Evolutionary conservation across 2,329 filamentous ascomycete species (phyloP), one percentile per base, ranked within the genome.

Genomic region (Didymella pomorum): DNA sequence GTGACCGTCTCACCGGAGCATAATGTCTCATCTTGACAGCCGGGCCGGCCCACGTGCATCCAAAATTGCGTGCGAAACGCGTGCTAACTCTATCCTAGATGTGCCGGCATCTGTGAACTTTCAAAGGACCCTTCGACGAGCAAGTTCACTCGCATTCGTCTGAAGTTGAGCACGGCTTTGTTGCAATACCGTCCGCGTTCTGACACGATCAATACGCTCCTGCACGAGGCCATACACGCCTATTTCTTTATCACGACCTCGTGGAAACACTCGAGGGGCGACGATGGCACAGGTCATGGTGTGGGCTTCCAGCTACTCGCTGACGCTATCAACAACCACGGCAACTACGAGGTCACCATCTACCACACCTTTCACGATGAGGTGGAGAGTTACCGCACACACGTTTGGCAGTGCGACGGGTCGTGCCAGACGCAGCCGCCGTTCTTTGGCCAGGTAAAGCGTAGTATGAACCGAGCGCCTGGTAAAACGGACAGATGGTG

Each of bases 241-340:
- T 81, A 80, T 61, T 80, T 81, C 69, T 81, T 81, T 67, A 68
- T 81, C 35, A 80, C 76, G 14, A 79, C 78, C 2, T 78, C 78
- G 9, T 80, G 77, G 77, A 66, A 59, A 46, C 77, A 81, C 56
- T 75, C 74, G 9, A 74, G 79, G 7, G 76, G 76, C 11, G 78
- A 80, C 29, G 73, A 77, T 52, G 76, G 77, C 0, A 79, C 79
- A 16, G 79, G 79, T 0, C 79, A 81, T 56, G 79, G 79, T 1
- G 60, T 60, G 10, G 79, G 79, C 5, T 81, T 81, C 54, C 75
- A 79, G 43, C 62, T 79, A 16, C 69, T 81, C 1, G 79, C 79
- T 2, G 76, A 79, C 54, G 76, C 78, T n/a, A 78, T 81, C 55
- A 81, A 80, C 57, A 75, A 72, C 48, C 79, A 81, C 54, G 78